Conservation (phyloP, 2,329 filamentous ascomycete species). For the Stemphylium lycopersici region DNA sequence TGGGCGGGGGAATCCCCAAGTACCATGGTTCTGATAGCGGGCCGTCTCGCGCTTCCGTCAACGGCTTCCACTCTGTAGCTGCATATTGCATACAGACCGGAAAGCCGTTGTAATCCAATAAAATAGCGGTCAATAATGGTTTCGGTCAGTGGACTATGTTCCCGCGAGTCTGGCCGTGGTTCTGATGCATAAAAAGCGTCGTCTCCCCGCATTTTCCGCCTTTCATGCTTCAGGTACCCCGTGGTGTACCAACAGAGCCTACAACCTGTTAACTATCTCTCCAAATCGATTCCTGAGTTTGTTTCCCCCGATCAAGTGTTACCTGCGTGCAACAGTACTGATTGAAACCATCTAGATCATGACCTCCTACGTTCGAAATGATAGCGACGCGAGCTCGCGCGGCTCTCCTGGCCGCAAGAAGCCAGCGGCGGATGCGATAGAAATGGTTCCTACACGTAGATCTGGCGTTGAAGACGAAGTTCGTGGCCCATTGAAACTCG, state of each 20-base stretch:
- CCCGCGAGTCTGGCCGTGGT: background rate
- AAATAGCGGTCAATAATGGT: background rate
- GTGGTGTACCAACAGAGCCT: background rate
- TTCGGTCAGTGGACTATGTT: background rate
- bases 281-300: background rate
- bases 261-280: background rate
- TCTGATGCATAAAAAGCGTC: background rate
- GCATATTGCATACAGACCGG: background rate
- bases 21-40: constrained; percentile 14
- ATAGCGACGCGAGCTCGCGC: constrained; percentile 9
- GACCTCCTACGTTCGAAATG: constrained; percentile 4
- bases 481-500: constrained; percentile 16
- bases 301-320: background rate
- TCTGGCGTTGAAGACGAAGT: background rate
- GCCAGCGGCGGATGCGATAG: constrained; percentile 1
- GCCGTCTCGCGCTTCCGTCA: constrained; percentile 5
- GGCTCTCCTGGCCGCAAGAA: constrained; percentile 8
- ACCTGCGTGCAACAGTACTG: background rate
- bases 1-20: background rate
- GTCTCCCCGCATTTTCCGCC: background rate
- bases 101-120: background rate
- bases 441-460: constrained; percentile 8
- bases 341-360: constrained; percentile 7
- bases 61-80: constrained; percentile 4
- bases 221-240: background rate